Evolutionary conservation across 495 filamentous ascomycete species (phyloP).

Genomic region (Neurospora sp.): DNA sequence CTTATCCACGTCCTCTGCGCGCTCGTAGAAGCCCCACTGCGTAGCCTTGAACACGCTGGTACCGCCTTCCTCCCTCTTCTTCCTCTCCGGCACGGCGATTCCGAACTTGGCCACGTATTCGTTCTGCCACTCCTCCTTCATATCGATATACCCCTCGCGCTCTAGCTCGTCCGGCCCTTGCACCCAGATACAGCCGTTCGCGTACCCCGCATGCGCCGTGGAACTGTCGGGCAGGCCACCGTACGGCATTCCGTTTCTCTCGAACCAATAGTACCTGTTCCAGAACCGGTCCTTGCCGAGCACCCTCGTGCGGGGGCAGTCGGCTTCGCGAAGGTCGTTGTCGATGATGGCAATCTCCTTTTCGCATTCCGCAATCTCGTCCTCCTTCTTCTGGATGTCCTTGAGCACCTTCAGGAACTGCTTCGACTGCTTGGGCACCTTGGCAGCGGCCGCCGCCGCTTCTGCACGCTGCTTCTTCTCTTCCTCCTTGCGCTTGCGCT

Average conservation of each 20-base stretch:
- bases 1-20: slow-evolving; percentile 61
- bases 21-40: slow-evolving; percentile 88
- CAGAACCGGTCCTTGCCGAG: slow-evolving; percentile 92
- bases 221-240: slow-evolving; percentile 80
- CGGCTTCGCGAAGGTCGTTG: slow-evolving; percentile 84
- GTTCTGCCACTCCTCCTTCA: slow-evolving; percentile 51
- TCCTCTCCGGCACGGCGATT: slow-evolving; percentile 75
- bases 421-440: slow-evolving; percentile 71
- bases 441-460: slow-evolving; percentile 71
- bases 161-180: slow-evolving; percentile 91
- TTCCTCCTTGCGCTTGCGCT: slow-evolving; percentile 78
- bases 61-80: slow-evolving; percentile 72
- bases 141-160: slow-evolving; percentile 68
- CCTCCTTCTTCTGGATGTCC: slow-evolving; percentile 78
- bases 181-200: slow-evolving; percentile 91
- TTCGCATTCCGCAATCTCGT: slow-evolving; percentile 67
- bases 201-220: slow-evolving; percentile 75
- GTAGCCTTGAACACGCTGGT: slow-evolving; percentile 66
- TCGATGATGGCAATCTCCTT: slow-evolving; percentile 75
- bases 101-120: slow-evolving; percentile 56
- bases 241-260: slow-evolving; percentile 96
- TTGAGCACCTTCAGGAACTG: slow-evolving; percentile 78
- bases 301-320: slow-evolving; percentile 80
- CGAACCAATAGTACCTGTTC: slow-evolving; percentile 99
- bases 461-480: slow-evolving; percentile 69